Conservation (phyloP, 495 filamentous ascomycete species). For the Neurospora sp. region DNA sequence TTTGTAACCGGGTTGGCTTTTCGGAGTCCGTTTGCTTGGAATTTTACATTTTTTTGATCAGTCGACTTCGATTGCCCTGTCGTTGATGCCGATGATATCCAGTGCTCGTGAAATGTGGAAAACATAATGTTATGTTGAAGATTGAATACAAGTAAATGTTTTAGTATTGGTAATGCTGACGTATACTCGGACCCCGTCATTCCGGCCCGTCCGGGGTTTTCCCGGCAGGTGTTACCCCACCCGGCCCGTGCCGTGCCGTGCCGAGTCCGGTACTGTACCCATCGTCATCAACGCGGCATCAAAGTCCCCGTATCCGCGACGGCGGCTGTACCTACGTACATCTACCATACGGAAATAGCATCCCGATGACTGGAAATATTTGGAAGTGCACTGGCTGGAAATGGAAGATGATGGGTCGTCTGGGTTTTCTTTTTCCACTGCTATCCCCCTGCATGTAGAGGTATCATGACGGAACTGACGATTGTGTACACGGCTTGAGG, state of each 20-base stretch:
- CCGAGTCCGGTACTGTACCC: not conserved
- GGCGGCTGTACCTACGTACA: not conserved
- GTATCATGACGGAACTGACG: not conserved
- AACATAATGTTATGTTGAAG: too few species aligned
- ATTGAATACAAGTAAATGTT: too few species aligned
- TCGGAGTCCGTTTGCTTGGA: not conserved
- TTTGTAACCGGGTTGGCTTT: not conserved
- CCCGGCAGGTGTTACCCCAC: too few species aligned
- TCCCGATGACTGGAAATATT: rapidly evolving
- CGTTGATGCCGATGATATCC: too few species aligned
- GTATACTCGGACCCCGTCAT: too few species aligned
- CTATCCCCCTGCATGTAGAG: not conserved
- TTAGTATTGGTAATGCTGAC: too few species aligned
- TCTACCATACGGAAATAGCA: not conserved
- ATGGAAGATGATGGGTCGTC: too few species aligned
- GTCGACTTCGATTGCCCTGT: not conserved
- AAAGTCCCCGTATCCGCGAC: not conserved
- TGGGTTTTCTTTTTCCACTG: not conserved
- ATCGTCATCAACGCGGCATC: not conserved
- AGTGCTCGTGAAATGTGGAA: too few species aligned
- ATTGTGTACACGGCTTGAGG: not conserved
- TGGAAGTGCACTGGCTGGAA: rapidly evolving
- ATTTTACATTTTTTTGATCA: not conserved
- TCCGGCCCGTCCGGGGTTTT: too few species aligned
- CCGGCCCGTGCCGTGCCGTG: too few species aligned